These are phyloP conservation scores for Diplocarpon rosae DNA, from an alignment of 2,329 filamentous ascomycete species.

Conservation along the genomic window DNA sequence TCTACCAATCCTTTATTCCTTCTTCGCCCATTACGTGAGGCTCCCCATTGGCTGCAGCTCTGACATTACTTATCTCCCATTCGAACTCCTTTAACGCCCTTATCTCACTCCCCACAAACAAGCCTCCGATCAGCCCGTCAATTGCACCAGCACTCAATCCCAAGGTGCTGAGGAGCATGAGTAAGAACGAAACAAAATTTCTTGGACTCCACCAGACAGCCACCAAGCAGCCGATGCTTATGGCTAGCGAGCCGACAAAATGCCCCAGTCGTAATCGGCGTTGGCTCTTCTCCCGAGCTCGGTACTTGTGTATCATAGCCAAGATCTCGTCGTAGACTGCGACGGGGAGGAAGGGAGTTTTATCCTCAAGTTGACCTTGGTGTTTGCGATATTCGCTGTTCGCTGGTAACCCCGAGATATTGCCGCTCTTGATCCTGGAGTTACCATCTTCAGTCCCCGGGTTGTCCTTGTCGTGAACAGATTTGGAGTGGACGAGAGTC, in stretches of 20 bases:
- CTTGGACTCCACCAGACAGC: slow-evolving; percentile 77
- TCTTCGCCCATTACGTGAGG: slow-evolving; percentile 15
- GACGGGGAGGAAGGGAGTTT: slow-evolving; percentile 30
- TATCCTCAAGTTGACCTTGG: slow-evolving; percentile 18
- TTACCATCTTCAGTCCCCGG: slow-evolving; percentile 15
- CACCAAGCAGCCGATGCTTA: slow-evolving; percentile 65
- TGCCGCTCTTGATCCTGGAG: slow-evolving; percentile 18
- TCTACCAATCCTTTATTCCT: slow-evolving; percentile 25
- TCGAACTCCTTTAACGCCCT: slow-evolving; percentile 80
- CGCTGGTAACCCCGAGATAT: slow-evolving; percentile 20
- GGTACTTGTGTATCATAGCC: slow-evolving; percentile 56
- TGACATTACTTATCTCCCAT: slow-evolving; percentile 76
- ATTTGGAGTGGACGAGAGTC: slow-evolving; percentile 40
- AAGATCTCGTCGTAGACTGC: slow-evolving; percentile 63
- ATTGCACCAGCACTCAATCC: slow-evolving; percentile 65
- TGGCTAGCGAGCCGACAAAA: slow-evolving; percentile 55
- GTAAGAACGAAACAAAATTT: slow-evolving; percentile 67
- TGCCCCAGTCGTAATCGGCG: slow-evolving; percentile 60
- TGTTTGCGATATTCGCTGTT: slow-evolving; percentile 13
- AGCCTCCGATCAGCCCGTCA: slow-evolving; percentile 73
- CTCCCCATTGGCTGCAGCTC: slow-evolving; percentile 25
- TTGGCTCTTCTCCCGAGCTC: slow-evolving; percentile 59
- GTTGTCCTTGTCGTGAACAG: slow-evolving; percentile 8
- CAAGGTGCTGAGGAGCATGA: slow-evolving; percentile 71
- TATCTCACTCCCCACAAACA: slow-evolving; percentile 81